Percentiles rank a stretch among this genome's conserved stretches.
These are phyloP conservation scores for Alternaria triticina DNA, from an alignment of 2,329 filamentous ascomycete species.

Conservation along the genomic window DNA sequence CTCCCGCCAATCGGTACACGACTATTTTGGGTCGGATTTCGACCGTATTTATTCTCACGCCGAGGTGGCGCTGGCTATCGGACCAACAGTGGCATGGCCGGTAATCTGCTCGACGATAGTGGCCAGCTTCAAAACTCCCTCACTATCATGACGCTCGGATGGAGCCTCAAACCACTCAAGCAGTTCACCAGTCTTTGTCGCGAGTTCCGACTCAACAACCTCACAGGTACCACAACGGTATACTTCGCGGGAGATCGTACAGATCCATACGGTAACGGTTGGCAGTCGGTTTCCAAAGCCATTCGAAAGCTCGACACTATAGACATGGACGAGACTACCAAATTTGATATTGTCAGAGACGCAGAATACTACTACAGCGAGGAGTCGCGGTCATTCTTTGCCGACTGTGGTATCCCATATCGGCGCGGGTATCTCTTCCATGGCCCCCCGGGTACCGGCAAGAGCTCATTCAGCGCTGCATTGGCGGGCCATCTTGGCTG, in stretches of 20 bases:
- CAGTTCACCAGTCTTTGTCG: conserved; percentile 31
- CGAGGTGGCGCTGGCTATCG: conserved; percentile 4
- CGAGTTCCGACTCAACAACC: conserved; percentile 26
- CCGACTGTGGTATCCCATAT: conserved; percentile 43
- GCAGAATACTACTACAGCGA: conserved; percentile 48
- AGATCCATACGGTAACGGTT: conserved; percentile 16
- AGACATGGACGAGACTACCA: conserved; percentile 38
- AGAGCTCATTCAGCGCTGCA: conserved; percentile 49
- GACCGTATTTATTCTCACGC: conserved; percentile 36
- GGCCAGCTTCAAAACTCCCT: conserved; percentile 24
- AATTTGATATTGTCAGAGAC: conserved; percentile 42
- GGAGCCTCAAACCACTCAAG: conserved; percentile 33
- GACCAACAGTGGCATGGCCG: not conserved
- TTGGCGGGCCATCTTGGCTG: conserved; percentile 47
- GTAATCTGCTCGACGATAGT: conserved; percentile 10
- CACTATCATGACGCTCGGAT: conserved; percentile 33
- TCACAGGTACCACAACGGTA: conserved; percentile 32
- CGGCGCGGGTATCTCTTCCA: conserved; percentile 50
- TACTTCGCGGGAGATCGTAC: conserved; percentile 30
- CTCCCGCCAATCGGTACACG: conserved; percentile 29
- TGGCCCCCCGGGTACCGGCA: conserved; percentile 51
- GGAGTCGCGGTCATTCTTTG: conserved; percentile 40
- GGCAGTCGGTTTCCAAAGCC: conserved; percentile 34
- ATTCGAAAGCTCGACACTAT: conserved; percentile 38
- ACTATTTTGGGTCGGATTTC: conserved; percentile 39